Conservation (phyloP, 805 yeast genomes). For the Metschnikowia santaceciliae region DNA sequence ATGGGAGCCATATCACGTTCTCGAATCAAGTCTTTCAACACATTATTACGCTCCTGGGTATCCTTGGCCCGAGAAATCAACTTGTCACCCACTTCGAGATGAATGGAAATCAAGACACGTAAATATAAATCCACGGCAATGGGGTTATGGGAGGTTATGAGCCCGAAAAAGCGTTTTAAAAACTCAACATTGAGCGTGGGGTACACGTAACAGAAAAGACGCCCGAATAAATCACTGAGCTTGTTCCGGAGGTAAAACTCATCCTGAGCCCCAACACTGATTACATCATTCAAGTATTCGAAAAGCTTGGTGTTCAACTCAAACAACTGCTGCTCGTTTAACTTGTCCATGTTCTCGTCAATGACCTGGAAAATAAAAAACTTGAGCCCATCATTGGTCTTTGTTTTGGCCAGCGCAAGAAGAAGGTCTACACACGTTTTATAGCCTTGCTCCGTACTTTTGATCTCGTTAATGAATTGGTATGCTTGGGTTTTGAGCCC, state of each 20-base stretch:
- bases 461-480: constrained; percentile 50
- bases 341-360: constrained; percentile 48
- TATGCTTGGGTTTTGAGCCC: constrained; percentile 45
- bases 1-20: constrained; percentile 65
- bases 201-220: constrained; percentile 35
- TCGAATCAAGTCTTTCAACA: constrained; percentile 80
- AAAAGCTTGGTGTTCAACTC: constrained; percentile 47
- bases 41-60: constrained; percentile 59
- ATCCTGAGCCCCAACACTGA: constrained; percentile 19
- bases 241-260: constrained; percentile 35
- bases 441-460: constrained; percentile 53
- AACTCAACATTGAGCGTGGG: constrained; percentile 29
- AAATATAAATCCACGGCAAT: constrained; percentile 60
- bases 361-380: constrained; percentile 70
- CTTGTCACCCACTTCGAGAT: constrained; percentile 91
- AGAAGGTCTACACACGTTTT: constrained; percentile 50
- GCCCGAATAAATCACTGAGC: constrained; percentile 31
- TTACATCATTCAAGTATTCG: constrained; percentile 34
- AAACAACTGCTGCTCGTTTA: constrained; percentile 44
- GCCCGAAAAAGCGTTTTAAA: constrained; percentile 27
- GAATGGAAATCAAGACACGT: constrained; percentile 70
- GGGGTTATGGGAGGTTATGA: constrained; percentile 18
- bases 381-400: constrained; percentile 50
- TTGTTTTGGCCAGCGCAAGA: constrained; percentile 17
- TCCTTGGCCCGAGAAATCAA: constrained; percentile 67